Conservation (phyloP, 805 yeast genomes). For the Myxozyma geophila region DNA sequence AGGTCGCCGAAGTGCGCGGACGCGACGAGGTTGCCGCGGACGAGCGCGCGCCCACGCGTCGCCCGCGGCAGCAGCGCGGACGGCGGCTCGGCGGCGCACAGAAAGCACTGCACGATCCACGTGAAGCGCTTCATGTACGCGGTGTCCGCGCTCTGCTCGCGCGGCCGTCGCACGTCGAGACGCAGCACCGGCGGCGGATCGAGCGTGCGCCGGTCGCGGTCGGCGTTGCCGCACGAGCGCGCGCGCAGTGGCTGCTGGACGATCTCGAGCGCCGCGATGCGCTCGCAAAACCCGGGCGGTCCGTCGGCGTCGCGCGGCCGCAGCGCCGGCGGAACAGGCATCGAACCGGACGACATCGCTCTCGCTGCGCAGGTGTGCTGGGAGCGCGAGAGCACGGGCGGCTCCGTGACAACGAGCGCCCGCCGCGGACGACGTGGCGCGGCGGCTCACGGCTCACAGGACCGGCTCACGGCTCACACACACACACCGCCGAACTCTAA, state of each 20-base stretch:
- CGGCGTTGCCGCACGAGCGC: conserved; percentile 37
- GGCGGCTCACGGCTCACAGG: neutral
- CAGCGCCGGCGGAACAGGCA: conserved; percentile 3
- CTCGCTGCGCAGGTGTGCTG: neutral
- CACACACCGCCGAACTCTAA: neutral
- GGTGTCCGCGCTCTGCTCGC: conserved; percentile 18
- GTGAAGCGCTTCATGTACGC: conserved; percentile 30
- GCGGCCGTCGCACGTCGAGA: conserved; percentile 26
- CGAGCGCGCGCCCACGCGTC: conserved; percentile 20
- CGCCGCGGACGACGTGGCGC: neutral
- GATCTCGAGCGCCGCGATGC: conserved; percentile 24
- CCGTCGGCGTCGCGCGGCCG: conserved; percentile 31
- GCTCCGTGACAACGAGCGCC: neutral
- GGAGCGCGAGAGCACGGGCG: neutral
- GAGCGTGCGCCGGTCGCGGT: conserved; percentile 36
- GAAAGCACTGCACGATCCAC: conserved; percentile 32
- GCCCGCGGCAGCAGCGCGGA: conserved; percentile 1
- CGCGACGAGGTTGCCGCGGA: conserved; percentile 35
- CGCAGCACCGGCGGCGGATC: conserved; percentile 38
- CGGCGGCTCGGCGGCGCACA: conserved; percentile 22
- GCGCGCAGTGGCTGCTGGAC: conserved; percentile 38
- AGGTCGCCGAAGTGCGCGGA: conserved; percentile 31
- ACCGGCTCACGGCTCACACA: neutral
- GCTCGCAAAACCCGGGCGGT: conserved; percentile 24
- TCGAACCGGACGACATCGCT: neutral